These are phyloP conservation scores for Hypoxylon crocopeplum DNA, from an alignment of 495 filamentous ascomycete genomes.

Conservation along the genomic window DNA sequence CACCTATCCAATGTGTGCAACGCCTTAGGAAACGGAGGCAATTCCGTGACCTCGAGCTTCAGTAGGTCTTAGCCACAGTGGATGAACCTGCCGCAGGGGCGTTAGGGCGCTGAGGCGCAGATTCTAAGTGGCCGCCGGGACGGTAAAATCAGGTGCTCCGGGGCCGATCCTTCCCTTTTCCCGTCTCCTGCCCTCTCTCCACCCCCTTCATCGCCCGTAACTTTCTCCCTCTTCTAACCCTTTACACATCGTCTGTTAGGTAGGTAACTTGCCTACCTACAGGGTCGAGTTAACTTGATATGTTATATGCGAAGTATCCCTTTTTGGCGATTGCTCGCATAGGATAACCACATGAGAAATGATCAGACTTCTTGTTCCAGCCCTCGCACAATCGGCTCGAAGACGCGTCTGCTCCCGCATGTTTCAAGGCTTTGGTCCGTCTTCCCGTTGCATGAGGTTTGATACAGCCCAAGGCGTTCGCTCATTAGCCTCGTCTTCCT, in stretches of 20 bases:
- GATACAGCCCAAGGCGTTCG: constrained; percentile 1
- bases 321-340: not conserved
- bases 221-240: constrained; percentile 10
- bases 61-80: constrained; percentile 28
- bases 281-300: not conserved
- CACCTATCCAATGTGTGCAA: too few species aligned
- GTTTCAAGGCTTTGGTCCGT: constrained; percentile 14
- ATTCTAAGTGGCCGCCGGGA: constrained; percentile 5
- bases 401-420: constrained; percentile 16
- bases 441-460: constrained; percentile 21
- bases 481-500: constrained; percentile 6
- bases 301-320: not conserved
- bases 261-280: too few species aligned
- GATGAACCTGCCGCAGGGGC: constrained; percentile 16
- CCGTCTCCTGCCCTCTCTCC: not conserved
- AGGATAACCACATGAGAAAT: constrained; percentile 5
- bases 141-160: constrained; percentile 19
- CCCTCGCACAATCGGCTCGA: not conserved
- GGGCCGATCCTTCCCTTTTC: constrained; percentile 1
- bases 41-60: constrained; percentile 12
- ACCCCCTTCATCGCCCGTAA: constrained; percentile 4
- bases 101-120: not conserved
- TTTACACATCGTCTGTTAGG: too few species aligned
- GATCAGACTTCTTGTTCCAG: not conserved
- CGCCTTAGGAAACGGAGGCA: too few species aligned